Conservation (phyloP, 108 stramenopile species). For the Skeletonema tropicum region DNA sequence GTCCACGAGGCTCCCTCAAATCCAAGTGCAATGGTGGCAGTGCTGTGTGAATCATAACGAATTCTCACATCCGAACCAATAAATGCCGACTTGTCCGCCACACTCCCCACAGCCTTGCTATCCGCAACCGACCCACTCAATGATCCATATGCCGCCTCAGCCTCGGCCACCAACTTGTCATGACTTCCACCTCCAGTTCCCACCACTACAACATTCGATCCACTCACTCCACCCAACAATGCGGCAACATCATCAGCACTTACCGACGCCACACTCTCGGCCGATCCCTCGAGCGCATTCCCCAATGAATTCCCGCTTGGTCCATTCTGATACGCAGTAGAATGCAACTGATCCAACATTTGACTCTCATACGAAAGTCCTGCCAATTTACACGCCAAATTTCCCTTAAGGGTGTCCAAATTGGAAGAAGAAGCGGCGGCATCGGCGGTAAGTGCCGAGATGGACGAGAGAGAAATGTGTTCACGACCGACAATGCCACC, state of each 20-base stretch:
- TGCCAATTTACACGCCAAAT: slow-evolving; percentile 11
- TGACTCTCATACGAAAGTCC: slow-evolving; percentile 61
- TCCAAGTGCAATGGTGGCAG: slow-evolving; percentile 94
- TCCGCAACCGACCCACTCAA: slow-evolving; percentile 52
- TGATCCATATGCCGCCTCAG: slow-evolving; percentile 81
- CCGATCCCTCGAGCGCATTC: slow-evolving; percentile 92
- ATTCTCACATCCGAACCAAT: slow-evolving; percentile 93
- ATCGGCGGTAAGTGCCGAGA: slow-evolving; percentile 5
- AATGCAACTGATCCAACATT: slow-evolving; percentile 95
- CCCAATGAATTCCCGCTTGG: slow-evolving; percentile 86
- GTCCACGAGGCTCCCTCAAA: slow-evolving; percentile 97
- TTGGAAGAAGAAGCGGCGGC: neutral
- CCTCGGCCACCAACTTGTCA: slow-evolving; percentile 83
- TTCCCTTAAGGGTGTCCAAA: slow-evolving; percentile 8
- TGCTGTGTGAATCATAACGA: slow-evolving; percentile 86
- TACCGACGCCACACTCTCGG: slow-evolving; percentile 87
- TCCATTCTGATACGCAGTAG: slow-evolving; percentile 85
- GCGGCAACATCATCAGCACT: slow-evolving; percentile 72
- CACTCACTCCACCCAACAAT: slow-evolving; percentile 4
- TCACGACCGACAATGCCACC: slow-evolving; percentile 30
- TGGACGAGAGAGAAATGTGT: slow-evolving; percentile 23
- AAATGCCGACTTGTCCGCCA: slow-evolving; percentile 90
- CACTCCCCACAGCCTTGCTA: slow-evolving; percentile 53
- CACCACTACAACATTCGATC: slow-evolving; percentile 85
- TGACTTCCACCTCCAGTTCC: slow-evolving; percentile 96